Base-by-base conservation (phyloP, 2,329 filamentous ascomycete genomes). In the Pseudocercospora ulei region DNA sequence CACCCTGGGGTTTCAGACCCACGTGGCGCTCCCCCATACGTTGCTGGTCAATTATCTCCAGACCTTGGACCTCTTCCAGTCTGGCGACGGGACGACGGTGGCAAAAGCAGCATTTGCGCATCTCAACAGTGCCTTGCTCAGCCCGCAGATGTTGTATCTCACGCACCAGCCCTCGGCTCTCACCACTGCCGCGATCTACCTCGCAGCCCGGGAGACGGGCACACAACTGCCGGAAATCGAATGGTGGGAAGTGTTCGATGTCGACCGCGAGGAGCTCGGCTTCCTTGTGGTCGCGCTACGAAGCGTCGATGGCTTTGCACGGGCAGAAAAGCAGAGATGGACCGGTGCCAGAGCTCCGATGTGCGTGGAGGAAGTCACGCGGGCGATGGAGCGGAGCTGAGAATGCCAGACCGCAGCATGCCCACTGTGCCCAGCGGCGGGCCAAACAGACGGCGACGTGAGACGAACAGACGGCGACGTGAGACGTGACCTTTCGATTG, bases 191-290 rank as follows among this genome's bases (percentile, higher is more conserved):
- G 84, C 87, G 1, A 81, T 95, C 19, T 98, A 96, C 58, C 75
- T 85, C n/a, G 83, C 88, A 0, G 82, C 85, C 1, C 73, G 79
- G 28, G 86, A 96, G 50, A 60, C 75, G 1, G 78, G 73, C 0
- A 75, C 82, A 7, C 86, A 83, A 59, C 71, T 95, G 63, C 85
- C 88, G 0, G 81, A 82, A 47, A 75, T 74, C 31, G 79, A 84
- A 47, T 98, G 90, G 90, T 98, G 90, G 90, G 87, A 95, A 62
- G 84, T 96, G 0, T 96, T 96, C 60, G 90, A 98, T 61, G 83
- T 90, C 5, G 87, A 95, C 54, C 72, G 90, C 35, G 90, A 98
- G 66, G 86, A 94, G 59, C 69, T 98, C 22, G 90, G 90, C 0
- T 96, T 96, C 52, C 63, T 96, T 41, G 86, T 93, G 3, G 83